A percentile compares a stretch with the other conserved stretches of the same genome.
These are phyloP conservation scores for Plasmodium berghei DNA, from an alignment of 169 alveolate genomes.

Conservation along the genomic window DNA sequence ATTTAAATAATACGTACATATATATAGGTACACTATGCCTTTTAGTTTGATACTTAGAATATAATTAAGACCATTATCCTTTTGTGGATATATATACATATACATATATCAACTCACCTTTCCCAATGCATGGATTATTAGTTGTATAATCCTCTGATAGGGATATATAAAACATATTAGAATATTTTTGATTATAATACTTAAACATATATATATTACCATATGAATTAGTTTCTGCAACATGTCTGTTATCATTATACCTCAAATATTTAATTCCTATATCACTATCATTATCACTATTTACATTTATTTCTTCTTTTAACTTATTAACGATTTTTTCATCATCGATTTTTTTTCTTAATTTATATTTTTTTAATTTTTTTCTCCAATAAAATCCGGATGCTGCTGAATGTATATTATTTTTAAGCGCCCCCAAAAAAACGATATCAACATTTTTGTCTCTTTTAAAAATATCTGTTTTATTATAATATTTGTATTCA, in stretches of 20 bases:
- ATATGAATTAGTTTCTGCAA: conserved; percentile 18
- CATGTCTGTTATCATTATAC: conserved; percentile 27
- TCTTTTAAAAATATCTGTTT: conserved; percentile 68
- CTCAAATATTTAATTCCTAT: conserved; percentile 41
- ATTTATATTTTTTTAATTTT: conserved; percentile 54
- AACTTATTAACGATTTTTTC: conserved; percentile 21
- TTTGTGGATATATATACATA: background rate
- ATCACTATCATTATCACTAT: conserved; percentile 76
- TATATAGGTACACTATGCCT: background rate
- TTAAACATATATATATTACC: conserved; percentile 63
- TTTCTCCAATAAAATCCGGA: conserved; percentile 77
- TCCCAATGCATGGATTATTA: conserved; percentile 50
- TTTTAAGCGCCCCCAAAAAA: conserved; percentile 57
- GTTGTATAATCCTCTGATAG: conserved; percentile 38
- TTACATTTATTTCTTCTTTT: conserved; percentile 45
- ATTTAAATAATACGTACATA: background rate
- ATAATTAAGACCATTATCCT: background rate
- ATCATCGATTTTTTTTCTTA: conserved; percentile 54
- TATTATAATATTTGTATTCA: conserved; percentile 74
- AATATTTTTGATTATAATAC: conserved; percentile 65
- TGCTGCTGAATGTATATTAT: conserved; percentile 57
- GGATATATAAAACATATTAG: conserved; percentile 66
- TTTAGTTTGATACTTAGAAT: too few species aligned
- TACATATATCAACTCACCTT: conserved; percentile 13
- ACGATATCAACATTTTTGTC: conserved; percentile 37